phyloP scores from a whole-genome alignment of 148 eudicot species.

The Vaccinium macrocarpon region DNA sequence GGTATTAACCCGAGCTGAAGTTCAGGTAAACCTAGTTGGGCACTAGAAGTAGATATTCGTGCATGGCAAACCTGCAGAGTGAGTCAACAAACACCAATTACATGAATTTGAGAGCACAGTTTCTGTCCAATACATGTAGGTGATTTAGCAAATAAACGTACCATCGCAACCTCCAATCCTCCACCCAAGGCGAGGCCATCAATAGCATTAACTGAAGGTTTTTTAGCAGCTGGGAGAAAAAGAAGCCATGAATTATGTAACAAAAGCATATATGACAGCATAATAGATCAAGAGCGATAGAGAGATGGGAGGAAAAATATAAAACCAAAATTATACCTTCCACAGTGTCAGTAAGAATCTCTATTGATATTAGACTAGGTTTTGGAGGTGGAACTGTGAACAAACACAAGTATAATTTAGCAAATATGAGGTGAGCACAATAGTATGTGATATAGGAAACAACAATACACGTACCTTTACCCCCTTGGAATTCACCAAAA shows the following conservation, averaged over 20 bases:
- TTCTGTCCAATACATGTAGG: background rate
- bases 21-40: slow-evolving; percentile 95
- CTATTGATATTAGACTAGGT: slow-evolving; percentile 80
- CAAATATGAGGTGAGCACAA: background rate
- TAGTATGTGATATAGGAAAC: background rate
- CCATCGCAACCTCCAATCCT: slow-evolving; percentile 98
- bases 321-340: slow-evolving; percentile 49
- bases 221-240: slow-evolving; percentile 58
- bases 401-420: slow-evolving; percentile 15
- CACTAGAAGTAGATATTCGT: slow-evolving; percentile 78
- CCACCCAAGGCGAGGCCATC: slow-evolving; percentile 97
- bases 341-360: slow-evolving; percentile 71
- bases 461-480: slow-evolving; percentile 43
- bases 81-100: slow-evolving; percentile 7
- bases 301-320: background rate
- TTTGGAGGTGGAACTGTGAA: slow-evolving; percentile 56
- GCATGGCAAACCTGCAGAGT: slow-evolving; percentile 79
- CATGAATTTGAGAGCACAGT: background rate
- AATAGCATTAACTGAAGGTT: slow-evolving; percentile 93
- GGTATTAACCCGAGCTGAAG: slow-evolving; percentile 93
- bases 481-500: slow-evolving; percentile 65
- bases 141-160: slow-evolving; percentile 28
- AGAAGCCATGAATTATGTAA: background rate
- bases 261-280: background rate
- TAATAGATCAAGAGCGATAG: background rate